Conservation (phyloP, 148 eudicot genomes). For the Bassia scoparia region DNA sequence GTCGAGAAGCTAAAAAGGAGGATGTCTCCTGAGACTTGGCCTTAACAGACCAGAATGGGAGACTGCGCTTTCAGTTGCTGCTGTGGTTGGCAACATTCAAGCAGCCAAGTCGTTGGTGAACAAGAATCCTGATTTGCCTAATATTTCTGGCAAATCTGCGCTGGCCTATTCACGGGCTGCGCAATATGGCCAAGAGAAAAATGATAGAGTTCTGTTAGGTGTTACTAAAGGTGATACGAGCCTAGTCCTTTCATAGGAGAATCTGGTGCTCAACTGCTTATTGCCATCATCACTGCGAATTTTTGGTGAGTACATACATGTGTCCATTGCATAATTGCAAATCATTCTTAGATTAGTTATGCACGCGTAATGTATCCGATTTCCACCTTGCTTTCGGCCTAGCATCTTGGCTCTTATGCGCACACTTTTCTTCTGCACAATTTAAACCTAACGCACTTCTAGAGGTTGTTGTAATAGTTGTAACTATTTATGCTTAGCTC, state of each 20-base stretch:
- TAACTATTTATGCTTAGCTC: too few species aligned
- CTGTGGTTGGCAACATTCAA: conserved; percentile 23
- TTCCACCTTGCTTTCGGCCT: too few species aligned
- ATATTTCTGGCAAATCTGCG: conserved; percentile 27
- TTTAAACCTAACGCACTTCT: too few species aligned
- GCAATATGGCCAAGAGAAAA: conserved; percentile 19
- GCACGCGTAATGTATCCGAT: too few species aligned
- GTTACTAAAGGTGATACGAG: conserved; percentile 25
- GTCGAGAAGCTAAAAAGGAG: background rate
- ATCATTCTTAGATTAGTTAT: too few species aligned
- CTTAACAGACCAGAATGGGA: conserved; percentile 24
- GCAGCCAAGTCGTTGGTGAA: conserved; percentile 25
- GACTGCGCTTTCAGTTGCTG: conserved; percentile 28
- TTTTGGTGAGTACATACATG: conserved; percentile 28
- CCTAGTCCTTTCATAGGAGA: conserved; percentile 27
- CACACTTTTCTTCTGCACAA: too few species aligned
- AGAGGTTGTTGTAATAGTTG: too few species aligned
- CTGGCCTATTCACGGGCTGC: conserved; percentile 27
- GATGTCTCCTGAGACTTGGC: conserved; percentile 26
- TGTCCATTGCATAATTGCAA: too few species aligned
- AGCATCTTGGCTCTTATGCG: too few species aligned
- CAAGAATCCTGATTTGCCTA: conserved; percentile 31
- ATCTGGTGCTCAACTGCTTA: conserved; percentile 29
- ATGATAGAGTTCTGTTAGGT: conserved; percentile 10
- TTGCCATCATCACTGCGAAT: conserved; percentile 25